Percentiles rank a stretch among this genome's conserved stretches.
These are phyloP conservation scores for Alternaria arborescens DNA, from an alignment of 2,329 filamentous ascomycete genomes.

Conservation along the genomic window DNA sequence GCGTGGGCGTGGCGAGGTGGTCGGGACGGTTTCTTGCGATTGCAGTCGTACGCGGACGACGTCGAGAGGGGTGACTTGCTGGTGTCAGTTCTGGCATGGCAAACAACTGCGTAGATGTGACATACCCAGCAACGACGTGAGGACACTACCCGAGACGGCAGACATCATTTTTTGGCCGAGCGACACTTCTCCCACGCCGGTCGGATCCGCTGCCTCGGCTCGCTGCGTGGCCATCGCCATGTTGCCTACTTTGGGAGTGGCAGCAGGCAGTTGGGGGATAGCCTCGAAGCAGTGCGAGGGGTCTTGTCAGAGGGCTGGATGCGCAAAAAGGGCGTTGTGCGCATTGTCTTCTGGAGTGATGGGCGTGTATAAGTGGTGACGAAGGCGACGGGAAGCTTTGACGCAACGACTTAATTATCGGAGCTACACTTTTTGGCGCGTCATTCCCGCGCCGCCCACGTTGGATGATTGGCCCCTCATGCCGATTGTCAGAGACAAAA, in stretches of 20 bases:
- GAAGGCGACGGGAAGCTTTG: slow-evolving; percentile 30
- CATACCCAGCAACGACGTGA: slow-evolving; percentile 77
- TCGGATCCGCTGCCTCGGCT: slow-evolving; percentile 55
- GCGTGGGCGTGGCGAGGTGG: slow-evolving; percentile 58
- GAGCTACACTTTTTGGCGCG: slow-evolving; percentile 23
- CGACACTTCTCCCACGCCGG: slow-evolving; percentile 71
- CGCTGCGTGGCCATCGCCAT: slow-evolving; percentile 44
- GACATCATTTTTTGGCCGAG: slow-evolving; percentile 93
- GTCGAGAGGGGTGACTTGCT: slow-evolving; percentile 84
- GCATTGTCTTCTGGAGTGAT: slow-evolving; percentile 37
- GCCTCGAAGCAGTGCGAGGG: slow-evolving; percentile 42
- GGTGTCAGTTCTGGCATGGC: slow-evolving; percentile 16
- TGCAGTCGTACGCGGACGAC: slow-evolving; percentile 95
- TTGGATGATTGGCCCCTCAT: slow-evolving; percentile 9
- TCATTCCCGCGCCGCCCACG: slow-evolving; percentile 19
- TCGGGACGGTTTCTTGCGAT: slow-evolving; percentile 72
- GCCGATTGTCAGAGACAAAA: slow-evolving; percentile 2
- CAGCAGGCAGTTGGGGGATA: slow-evolving; percentile 36
- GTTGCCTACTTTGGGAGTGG: slow-evolving; percentile 17
- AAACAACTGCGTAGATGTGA: background rate
- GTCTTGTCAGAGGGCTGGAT: slow-evolving; percentile 31
- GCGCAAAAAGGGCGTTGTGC: slow-evolving; percentile 32
- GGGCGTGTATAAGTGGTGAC: slow-evolving; percentile 27
- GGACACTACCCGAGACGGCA: slow-evolving; percentile 85
- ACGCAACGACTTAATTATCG: slow-evolving; percentile 21